Evolutionary conservation across 2,329 filamentous ascomycete species (phyloP), one percentile per base, ranked within the genome.

Genomic region (Fusarium heterosporum): DNA sequence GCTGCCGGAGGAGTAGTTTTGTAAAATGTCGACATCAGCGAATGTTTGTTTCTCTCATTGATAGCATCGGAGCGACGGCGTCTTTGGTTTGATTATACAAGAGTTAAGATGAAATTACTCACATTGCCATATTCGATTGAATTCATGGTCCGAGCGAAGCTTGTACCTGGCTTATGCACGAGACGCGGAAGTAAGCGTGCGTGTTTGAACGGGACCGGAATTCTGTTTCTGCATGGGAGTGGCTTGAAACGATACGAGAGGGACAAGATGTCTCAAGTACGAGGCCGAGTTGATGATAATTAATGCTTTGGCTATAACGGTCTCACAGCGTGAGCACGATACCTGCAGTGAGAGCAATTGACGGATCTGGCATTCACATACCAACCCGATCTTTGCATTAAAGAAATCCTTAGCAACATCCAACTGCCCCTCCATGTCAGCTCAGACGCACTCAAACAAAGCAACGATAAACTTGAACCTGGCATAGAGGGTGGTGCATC

Each of bases 1-100:
- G 77, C 77, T 16, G 78, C 73, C 6, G 78, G 77, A 46, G 78
- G 77, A 4, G 66, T 79, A 50, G 77, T 75, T 8, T 43, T 79
- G 68, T 79, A 72, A 61, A 61, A 19, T 47, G 41, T 45, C 26
- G 36, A 46, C 48, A 48, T 29, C 43, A 45, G 50, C 10, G 57
- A 53, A 58, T 50, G 58, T 69, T 71, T 67, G 39, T 64, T 72
- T 66, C 39, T 66, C 55, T 55, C 41, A 60, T 52, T 58, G 55
- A 62, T 58, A 69, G 68, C 70, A 73, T 73, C 49, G 58, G 53
- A 73, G 72, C 72, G 71, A 73, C 55, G 72, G 72, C 72, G 72
- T 73, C 61, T 64, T 64, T 73, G 72, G 71, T 48, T 73, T 73
- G 43, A 43, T 57, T 67, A 53, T 58, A 65, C 34, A 51, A 43